These are phyloP conservation scores for Saksenaea oblongispora DNA, from an alignment of 371 early-diverging fungal species.

Conservation along the genomic window DNA sequence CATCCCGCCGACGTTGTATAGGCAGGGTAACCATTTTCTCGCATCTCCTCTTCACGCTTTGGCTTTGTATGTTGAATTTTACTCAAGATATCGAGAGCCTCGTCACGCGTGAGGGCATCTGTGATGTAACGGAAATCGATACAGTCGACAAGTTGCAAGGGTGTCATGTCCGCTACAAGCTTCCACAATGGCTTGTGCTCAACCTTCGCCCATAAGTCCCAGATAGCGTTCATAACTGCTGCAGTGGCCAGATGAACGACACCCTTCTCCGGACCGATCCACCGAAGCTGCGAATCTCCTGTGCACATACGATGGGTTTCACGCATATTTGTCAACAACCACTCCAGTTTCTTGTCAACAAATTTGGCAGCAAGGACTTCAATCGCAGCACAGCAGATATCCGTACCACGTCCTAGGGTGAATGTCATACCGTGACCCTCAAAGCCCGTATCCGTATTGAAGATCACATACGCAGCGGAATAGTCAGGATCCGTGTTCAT, in stretches of 20 bases:
- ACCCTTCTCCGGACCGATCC: slow-evolving; percentile 60
- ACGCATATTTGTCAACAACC: slow-evolving; percentile 42
- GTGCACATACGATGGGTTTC: slow-evolving; percentile 50
- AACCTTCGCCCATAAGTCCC: slow-evolving; percentile 60
- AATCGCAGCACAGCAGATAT: slow-evolving; percentile 45
- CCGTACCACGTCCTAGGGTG: slow-evolving; percentile 53
- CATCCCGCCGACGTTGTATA: slow-evolving; percentile 57
- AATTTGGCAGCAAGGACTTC: slow-evolving; percentile 48
- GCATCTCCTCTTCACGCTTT: slow-evolving; percentile 39
- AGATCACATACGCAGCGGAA: slow-evolving; percentile 54
- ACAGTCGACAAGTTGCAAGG: slow-evolving; percentile 51
- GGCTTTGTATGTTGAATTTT: slow-evolving; percentile 36
- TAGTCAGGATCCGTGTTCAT: slow-evolving; percentile 59
- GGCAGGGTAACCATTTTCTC: slow-evolving; percentile 44
- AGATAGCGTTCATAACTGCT: slow-evolving; percentile 57
- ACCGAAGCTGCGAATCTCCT: slow-evolving; percentile 52
- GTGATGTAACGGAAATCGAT: slow-evolving; percentile 60
- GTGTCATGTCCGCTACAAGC: slow-evolving; percentile 50
- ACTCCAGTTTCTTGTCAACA: slow-evolving; percentile 32
- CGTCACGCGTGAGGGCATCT: slow-evolving; percentile 54
- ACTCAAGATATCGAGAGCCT: slow-evolving; percentile 47
- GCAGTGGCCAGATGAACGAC: slow-evolving; percentile 53
- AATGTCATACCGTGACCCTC: slow-evolving; percentile 57
- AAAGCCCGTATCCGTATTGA: slow-evolving; percentile 38
- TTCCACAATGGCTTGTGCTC: slow-evolving; percentile 59